phyloP scores from a whole-genome alignment of 2,329 filamentous ascomycete genomes.

The Fusarium phyllophilum region DNA sequence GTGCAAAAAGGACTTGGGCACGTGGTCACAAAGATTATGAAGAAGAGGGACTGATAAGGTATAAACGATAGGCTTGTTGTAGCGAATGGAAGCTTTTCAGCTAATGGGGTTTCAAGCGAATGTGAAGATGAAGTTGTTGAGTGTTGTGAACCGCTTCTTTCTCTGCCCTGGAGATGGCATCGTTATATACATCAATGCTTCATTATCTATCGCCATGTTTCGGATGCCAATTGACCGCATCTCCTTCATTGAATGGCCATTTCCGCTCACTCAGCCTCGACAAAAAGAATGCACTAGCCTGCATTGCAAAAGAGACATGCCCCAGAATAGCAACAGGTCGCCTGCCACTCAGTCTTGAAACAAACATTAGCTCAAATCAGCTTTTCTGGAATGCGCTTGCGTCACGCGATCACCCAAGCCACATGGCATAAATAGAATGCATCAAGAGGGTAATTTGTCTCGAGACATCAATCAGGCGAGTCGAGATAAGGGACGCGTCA shows the following conservation, averaged over 20 bases:
- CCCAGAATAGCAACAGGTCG: conserved; percentile 41
- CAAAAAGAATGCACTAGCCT: not conserved
- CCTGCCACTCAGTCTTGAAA: conserved; percentile 5
- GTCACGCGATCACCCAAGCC: conserved; percentile 25
- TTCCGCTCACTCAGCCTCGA: conserved; percentile 24
- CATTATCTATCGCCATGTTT: too few relatives aligned
- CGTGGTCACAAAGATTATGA: rapidly evolving
- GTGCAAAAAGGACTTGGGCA: not conserved
- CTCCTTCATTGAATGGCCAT: too few relatives aligned
- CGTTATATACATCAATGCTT: conserved; percentile 16
- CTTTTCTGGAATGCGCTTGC: not conserved
- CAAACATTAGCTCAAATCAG: not conserved
- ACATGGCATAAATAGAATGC: not conserved
- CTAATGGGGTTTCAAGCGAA: conserved; percentile 14
- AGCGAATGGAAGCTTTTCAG: conserved; percentile 14
- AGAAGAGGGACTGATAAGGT: not conserved
- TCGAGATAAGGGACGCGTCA: conserved; percentile 18
- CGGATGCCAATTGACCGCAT: not conserved
- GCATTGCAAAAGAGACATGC: not conserved
- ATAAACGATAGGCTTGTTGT: not conserved
- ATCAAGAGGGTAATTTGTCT: not conserved
- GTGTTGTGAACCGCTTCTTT: not conserved
- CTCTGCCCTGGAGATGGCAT: not conserved
- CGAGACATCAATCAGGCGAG: too few relatives aligned
- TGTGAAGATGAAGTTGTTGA: conserved; percentile 10